Conservation (phyloP, 2,329 filamentous ascomycete genomes). For the Phyllosticta citrichinensis region DNA sequence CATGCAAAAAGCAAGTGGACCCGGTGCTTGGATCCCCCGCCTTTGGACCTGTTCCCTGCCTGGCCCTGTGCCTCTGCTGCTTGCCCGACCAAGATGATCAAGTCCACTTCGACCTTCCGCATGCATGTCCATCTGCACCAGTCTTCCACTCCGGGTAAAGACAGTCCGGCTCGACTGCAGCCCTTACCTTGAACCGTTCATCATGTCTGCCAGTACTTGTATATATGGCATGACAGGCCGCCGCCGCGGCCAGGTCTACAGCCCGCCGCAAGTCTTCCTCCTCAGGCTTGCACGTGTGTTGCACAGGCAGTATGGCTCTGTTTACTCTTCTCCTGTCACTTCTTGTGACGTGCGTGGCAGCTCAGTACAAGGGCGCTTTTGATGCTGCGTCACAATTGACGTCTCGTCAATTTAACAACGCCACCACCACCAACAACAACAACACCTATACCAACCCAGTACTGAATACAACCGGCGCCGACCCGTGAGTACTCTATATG, state of each 20-base stretch:
- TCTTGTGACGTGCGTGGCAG: constrained; percentile 3
- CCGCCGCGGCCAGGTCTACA: not conserved
- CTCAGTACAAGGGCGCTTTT: constrained; percentile 6
- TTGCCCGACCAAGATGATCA: not conserved
- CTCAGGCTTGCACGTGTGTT: not conserved
- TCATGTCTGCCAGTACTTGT: not conserved
- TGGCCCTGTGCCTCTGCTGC: not conserved
- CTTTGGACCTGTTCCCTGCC: not conserved
- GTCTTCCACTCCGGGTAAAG: not conserved
- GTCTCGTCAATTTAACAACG: constrained; percentile 5
- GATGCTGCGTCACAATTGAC: not conserved
- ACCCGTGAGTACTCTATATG: constrained; percentile 27
- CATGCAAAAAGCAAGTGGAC: not conserved
- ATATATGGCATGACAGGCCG: constrained; percentile 1
- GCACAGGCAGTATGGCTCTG: not conserved
- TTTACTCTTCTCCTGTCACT: constrained; percentile 5
- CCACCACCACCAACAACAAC: constrained; percentile 10
- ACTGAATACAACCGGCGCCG: constrained; percentile 30
- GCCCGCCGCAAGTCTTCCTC: not conserved
- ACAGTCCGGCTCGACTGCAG: too few species aligned
- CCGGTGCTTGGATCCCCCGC: not conserved
- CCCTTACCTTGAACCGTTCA: not conserved
- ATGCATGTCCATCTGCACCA: not conserved
- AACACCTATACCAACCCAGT: constrained; percentile 38
- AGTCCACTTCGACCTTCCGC: not conserved